Evolutionary conservation across 2,329 filamentous ascomycete species (phyloP), one percentile per base, ranked within the genome.

Genomic region (Curvularia hawaiiensis): DNA sequence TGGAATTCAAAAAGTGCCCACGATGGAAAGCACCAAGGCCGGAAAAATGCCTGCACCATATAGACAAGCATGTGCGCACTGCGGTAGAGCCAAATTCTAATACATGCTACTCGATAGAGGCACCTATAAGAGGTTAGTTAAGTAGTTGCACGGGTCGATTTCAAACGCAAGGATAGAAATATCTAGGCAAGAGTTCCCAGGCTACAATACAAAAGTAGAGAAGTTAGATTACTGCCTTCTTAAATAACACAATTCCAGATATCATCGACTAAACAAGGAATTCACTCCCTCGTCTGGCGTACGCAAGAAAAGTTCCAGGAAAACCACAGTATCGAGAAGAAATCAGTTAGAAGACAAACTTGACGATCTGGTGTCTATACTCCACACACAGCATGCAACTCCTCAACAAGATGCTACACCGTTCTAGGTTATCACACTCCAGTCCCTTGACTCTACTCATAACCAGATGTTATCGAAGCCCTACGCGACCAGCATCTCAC

Each of bases 341-440:
- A 56, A 62, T 4, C 59, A 64, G 24, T 50, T 75, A 4, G 73
- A 75, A 43, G 69, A 74, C 11, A 75, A 72, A 22, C 58, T 75
- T 10, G 66, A 73, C 43, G 67, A 67, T 40, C 49, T 75, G 1
- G 72, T 73, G 4, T 59, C 67, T 1, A 38, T 75, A 18, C 62
- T 74, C 7, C 67, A 66, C n/a, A 61, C 62, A 4, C 63, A 68
- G 35, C 54, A 55, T n/a, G 46, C 41, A 26, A 18, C 33, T 22
- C 16, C 24, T 18, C 33, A 26, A 16, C 22, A 52, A 30, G 48
- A 52, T 64, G 59, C 5, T 49, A 52, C 4, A 33, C 52, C 8
- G 18, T 28, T 58, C 58, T 4, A 50, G 55, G 2, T n/a, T 40
- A 14, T 14, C 30, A 39, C 22, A 18, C n/a, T 3, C 16, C 7